phyloP scores from a whole-genome alignment of 2,329 filamentous ascomycete species.

The Penicillium sp. region DNA sequence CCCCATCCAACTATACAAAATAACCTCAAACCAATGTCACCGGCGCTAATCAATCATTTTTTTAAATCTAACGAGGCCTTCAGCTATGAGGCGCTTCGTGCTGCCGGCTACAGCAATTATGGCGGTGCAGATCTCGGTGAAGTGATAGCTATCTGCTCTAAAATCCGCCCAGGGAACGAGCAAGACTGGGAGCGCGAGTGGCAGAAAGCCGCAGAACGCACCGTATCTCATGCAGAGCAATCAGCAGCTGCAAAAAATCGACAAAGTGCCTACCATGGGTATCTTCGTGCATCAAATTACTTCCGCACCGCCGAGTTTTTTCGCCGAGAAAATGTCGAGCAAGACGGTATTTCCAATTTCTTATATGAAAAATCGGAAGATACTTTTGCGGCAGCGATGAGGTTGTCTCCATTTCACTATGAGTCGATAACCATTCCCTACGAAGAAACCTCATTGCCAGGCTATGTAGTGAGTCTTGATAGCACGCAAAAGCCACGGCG shows the following conservation, averaged over 20 bases:
- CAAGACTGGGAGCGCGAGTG: constrained; percentile 21
- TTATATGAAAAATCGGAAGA: constrained; percentile 9
- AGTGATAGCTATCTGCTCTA: constrained; percentile 13
- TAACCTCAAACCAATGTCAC: too few species aligned
- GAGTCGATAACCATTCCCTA: constrained; percentile 21
- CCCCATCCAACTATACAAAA: too few species aligned
- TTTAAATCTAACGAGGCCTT: constrained; percentile 11
- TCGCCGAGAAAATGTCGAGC: constrained; percentile 10
- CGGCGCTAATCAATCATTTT: constrained; percentile 5
- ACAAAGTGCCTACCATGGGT: constrained; percentile 16
- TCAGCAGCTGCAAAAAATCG: constrained; percentile 12
- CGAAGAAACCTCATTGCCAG: constrained; percentile 18
- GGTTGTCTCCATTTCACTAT: constrained; percentile 7
- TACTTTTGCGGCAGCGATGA: not conserved
- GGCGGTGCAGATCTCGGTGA: constrained; percentile 11
- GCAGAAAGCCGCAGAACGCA: constrained; percentile 13
- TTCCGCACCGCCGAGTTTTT: constrained; percentile 25
- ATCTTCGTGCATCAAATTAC: constrained; percentile 24
- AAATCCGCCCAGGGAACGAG: constrained; percentile 17
- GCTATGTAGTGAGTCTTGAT: constrained; percentile 15
- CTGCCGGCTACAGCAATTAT: constrained; percentile 8
- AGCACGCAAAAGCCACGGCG: constrained; percentile 5
- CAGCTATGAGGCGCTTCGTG: constrained; percentile 11
- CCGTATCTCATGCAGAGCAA: constrained; percentile 12
- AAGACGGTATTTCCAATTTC: constrained; percentile 1